Base-by-base conservation (phyloP, 768 basidiomycete species). In the Amanita phalloides region DNA sequence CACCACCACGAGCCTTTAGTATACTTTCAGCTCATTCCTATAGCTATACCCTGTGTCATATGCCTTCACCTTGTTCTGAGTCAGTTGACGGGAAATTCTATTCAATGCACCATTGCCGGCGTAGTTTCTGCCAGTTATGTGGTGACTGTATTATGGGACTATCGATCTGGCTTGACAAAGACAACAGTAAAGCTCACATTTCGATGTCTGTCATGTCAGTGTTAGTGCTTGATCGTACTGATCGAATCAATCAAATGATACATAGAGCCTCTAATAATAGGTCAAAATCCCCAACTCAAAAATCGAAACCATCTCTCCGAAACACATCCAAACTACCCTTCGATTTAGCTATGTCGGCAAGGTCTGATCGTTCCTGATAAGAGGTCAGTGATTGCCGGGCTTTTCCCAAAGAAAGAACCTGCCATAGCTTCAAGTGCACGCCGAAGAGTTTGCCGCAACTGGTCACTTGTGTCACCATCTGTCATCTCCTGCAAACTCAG, bases 401-500 rank as follows among this genome's bases (percentile, higher is more conserved):
- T n/a, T 35, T 8, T 28, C 38, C 17, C 2, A 13, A 8, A 45
- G 17, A 23, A 28, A 6, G 20, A 28, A 66, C 76, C 46, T 55
- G 90, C 92, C 92, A 97, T 86, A 32, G 81, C 74, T 38, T 81
- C 61, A 57, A 98, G 79, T 8, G 88, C 80, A 39, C 92, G 78
- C 53, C 88, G 77, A 23, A 99, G 75, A 28, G 95, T 97, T 49
- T 79, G 76, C 96, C 93, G 97, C 30, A 98, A 71, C 56, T 91
- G 87, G 51, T 86, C 81, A 54, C 86, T 91, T 45, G 83, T 86
- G 60, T 81, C 82, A 52, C 74, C 81, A 53, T 71, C 79, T 1
- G 77, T 77, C 7, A 79, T 68, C 59, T 87, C 82, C 59, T 95
- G 92, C 61, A 93, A 71, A 10, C 76, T 77, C 36, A 96, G 68